phyloP scores from a whole-genome alignment of 2,329 filamentous ascomycete species.

The Hortaea sp. region DNA sequence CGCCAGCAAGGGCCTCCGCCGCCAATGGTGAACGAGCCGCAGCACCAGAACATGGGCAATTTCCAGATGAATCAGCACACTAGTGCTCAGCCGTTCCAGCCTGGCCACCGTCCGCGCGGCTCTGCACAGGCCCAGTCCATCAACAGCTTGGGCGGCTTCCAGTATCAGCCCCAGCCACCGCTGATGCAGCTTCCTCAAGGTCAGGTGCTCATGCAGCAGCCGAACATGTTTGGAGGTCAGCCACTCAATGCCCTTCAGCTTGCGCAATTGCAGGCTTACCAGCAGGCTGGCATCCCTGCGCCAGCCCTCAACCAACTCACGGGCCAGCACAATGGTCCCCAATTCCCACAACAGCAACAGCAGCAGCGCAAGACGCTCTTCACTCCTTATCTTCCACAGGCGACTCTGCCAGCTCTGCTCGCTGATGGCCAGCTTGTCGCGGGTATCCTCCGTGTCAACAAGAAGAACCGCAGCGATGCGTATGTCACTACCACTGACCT shows the following conservation, averaged over 20 bases:
- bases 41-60: conserved; percentile 44
- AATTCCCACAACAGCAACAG: conserved; percentile 61
- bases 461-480: conserved; percentile 97
- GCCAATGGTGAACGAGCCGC: conserved; percentile 39
- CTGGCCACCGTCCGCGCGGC: conserved; percentile 74
- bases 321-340: conserved; percentile 34
- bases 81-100: conserved; percentile 70
- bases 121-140: conserved; percentile 78
- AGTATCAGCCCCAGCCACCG: conserved; percentile 70
- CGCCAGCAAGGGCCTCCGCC: conserved; percentile 54
- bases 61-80: conserved; percentile 62
- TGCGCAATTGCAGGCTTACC: conserved; percentile 81
- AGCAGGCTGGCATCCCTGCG: conserved; percentile 68
- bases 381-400: conserved; percentile 93
- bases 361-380: conserved; percentile 97
- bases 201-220: conserved; percentile 69
- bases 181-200: conserved; percentile 74
- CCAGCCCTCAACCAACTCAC: conserved; percentile 23
- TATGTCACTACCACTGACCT: conserved; percentile 93
- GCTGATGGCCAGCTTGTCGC: conserved; percentile 90
- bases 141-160: conserved; percentile 69
- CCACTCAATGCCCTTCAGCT: conserved; percentile 81
- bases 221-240: conserved; percentile 74
- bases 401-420: conserved; percentile 80
- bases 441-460: conserved; percentile 95